These are phyloP conservation scores for Paecilomyces variotii DNA, from an alignment of 2,329 filamentous ascomycete genomes.

Conservation along the genomic window DNA sequence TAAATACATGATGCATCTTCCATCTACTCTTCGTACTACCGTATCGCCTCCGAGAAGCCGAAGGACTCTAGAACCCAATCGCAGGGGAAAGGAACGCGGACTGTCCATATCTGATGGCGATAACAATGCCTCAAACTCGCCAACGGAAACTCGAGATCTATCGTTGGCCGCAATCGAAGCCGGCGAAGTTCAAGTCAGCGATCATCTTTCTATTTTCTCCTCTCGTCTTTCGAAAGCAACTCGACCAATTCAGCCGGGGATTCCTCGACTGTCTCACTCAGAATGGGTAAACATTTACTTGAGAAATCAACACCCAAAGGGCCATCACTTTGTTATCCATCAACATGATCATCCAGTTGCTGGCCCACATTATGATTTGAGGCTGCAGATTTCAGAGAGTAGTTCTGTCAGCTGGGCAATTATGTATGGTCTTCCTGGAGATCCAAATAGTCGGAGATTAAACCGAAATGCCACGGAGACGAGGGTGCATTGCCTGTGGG, in stretches of 20 bases:
- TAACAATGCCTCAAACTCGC: neutral
- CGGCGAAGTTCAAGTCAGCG: conserved; percentile 38
- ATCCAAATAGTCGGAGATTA: conserved; percentile 47
- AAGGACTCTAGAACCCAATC: conserved; percentile 2
- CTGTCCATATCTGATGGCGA: neutral
- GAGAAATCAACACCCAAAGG: conserved; percentile 38
- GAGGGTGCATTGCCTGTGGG: conserved; percentile 53
- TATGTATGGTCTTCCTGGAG: conserved; percentile 55
- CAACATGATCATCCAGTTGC: conserved; percentile 66
- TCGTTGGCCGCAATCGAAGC: conserved; percentile 44
- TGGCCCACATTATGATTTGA: conserved; percentile 60
- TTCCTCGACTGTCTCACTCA: conserved; percentile 31
- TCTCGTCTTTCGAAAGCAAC: conserved; percentile 26
- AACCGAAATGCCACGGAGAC: conserved; percentile 57
- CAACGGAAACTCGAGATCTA: neutral
- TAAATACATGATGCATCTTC: neutral
- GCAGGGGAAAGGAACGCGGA: neutral
- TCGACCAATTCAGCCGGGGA: conserved; percentile 4
- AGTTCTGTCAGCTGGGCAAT: conserved; percentile 59
- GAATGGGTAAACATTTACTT: conserved; percentile 41
- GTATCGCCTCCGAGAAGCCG: conserved; percentile 19
- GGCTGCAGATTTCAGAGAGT: conserved; percentile 59
- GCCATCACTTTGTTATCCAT: conserved; percentile 59
- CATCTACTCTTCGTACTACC: conserved; percentile 14
- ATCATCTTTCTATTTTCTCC: conserved; percentile 44